Evolutionary conservation across 176 grass and related monocot genomes (phyloP), one percentile per base, ranked within the genome.

Genomic region (Tillandsia leiboldiana): DNA sequence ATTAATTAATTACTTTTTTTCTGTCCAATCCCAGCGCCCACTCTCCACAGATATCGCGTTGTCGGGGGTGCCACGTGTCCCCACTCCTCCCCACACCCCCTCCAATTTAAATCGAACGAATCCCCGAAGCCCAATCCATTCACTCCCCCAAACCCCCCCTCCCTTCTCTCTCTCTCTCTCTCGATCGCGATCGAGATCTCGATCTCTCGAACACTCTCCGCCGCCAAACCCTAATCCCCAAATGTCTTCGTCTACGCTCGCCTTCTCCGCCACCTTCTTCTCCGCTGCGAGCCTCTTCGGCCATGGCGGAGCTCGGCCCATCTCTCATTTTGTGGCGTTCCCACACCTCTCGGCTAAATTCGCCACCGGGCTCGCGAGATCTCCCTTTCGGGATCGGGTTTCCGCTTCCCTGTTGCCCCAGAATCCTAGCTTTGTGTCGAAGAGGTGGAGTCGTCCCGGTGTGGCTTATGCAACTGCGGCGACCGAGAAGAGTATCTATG

Each of bases 401-500:
- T 61, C 22, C 17, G 56, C 56, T 15, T 9, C 56, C 56, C 17
- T 7, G 17, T 61, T 61, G 8, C 56, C 15, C 8, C 15, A 61
- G 22, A 61, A 10, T 10, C 17, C 56, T 2, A 23, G 56, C n/a
- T 61, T 61, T 18, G 56, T 15, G n/a, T 61, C 56, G 56, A 61
- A 61, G 22, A 15, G 8, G 54, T 63, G 80, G 73, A 72, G 72
- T 47, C 70, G 72, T 51, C 69, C 85, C 0, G 87, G 94, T 23
- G 83, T 90, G 23, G 87, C 80, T 53, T 93, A 93, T 71, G 90
- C 94, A 28, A 72, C 94, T 51, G 87, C 94, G 33, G 78, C 89
- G 65, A 81, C 87, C 42, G 90, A 90, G 61, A 93, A 90, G 87
- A 90, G 62, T 76, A 75, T 99, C 75, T 73, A 99, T 75, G 84